Base-by-base conservation (phyloP, 2,329 filamentous ascomycete species). In the Diaporthe citri region DNA sequence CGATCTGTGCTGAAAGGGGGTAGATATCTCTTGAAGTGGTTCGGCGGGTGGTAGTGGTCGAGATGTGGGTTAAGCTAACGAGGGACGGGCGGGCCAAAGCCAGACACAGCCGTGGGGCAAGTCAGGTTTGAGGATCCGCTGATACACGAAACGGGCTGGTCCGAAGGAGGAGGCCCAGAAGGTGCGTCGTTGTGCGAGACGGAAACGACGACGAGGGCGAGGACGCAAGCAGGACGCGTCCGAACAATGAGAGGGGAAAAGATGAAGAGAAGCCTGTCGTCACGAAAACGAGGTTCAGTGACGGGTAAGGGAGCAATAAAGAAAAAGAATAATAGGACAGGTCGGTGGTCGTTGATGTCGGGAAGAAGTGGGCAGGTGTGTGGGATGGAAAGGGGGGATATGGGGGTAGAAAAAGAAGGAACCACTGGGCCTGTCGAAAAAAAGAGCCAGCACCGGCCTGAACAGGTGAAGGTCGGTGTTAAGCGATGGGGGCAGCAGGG, bases 391-490 rank as follows among this genome's bases (percentile, higher is more conserved):
- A 74, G 52, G 62, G 72, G 71, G 62, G 72, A 72, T 72, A 62
- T 72, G 72, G 39, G 60, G 72, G 72, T 57, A 59, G 60, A 55
- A 57, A 73, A 56, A 69, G 66, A 74, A 74, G 46, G 72, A 57
- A 31, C 39, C 55, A 70, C 52, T 51, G 52, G 52, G 51, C 52
- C 41, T 17, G 60, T 57, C 39, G 39, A 60, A 52, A 60, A 60
- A 41, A 51, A 51, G 52, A 74, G 43, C 60, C 43, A 52, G 62
- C 34, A 39, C 55, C 55, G 39, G 52, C 52, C 52, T 55, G 62
- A 52, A 64, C 43, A 72, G 59, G 57, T 51, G 70, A 72, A n/a
- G 57, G 70, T 72, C 71, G 71, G 71, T 72, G 71, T 72, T 62
- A 43, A 72, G 67, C 67, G 67, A 71, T 55, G 64, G 46, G 64